phyloP scores from a whole-genome alignment of 768 basidiomycete species.

The Neoboletus brunneissimus region DNA sequence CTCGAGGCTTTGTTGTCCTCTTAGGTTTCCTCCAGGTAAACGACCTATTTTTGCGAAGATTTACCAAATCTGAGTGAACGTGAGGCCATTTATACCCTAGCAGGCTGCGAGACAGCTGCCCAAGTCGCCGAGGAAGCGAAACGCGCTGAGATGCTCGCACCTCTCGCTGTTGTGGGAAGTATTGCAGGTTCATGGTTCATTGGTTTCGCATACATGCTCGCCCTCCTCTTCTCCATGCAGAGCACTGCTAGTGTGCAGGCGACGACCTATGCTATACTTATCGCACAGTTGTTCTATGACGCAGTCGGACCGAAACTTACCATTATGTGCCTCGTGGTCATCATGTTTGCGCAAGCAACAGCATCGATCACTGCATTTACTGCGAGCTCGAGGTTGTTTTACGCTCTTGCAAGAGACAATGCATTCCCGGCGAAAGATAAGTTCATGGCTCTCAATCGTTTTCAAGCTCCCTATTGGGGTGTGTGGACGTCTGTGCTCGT shows the following conservation, averaged over 20 bases:
- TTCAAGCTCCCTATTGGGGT: constrained; percentile 53
- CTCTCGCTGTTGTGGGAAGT: too few species aligned
- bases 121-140: constrained; percentile 60
- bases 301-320: too few species aligned
- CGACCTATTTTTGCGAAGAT: not conserved
- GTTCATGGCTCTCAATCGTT: constrained; percentile 52
- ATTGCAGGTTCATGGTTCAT: too few species aligned
- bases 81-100: constrained; percentile 56
- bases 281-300: too few species aligned
- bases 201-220: too few species aligned
- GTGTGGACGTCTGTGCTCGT: constrained; percentile 54
- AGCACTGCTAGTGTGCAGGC: too few species aligned
- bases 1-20: constrained; percentile 54
- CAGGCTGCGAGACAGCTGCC: constrained; percentile 63
- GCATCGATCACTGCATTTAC: constrained; percentile 58
- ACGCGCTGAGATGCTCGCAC: constrained; percentile 38
- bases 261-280: too few species aligned
- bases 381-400: constrained; percentile 54
- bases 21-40: constrained; percentile 45
- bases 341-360: too few species aligned
- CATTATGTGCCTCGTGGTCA: too few species aligned
- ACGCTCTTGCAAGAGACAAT: constrained; percentile 54
- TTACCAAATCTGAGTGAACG: not conserved
- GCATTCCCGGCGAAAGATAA: constrained; percentile 45
- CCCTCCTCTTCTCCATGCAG: too few species aligned